Conservation (phyloP, 176 grass and related monocot species). For the Carex myosuroides region DNA sequence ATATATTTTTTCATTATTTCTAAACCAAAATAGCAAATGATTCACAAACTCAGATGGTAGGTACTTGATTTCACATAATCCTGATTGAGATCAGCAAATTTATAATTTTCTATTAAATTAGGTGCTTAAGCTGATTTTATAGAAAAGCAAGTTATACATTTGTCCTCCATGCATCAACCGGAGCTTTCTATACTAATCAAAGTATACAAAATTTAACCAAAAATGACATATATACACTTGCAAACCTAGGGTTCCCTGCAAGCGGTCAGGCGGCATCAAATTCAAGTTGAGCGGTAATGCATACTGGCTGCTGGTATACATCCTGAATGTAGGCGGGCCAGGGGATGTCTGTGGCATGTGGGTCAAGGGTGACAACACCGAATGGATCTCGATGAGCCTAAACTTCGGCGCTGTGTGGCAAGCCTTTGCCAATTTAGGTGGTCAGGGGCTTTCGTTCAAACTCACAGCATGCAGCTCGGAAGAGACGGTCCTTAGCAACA, state of each 20-base stretch:
- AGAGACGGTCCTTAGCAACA: slow-evolving; percentile 27
- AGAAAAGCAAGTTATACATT: not conserved
- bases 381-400: slow-evolving; percentile 28
- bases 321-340: slow-evolving; percentile 43
- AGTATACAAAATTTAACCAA: not conserved
- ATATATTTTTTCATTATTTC: not conserved
- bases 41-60: not conserved
- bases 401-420: slow-evolving; percentile 56
- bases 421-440: slow-evolving; percentile 31
- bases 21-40: not conserved
- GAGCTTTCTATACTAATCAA: not conserved
- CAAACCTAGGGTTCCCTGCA: slow-evolving; percentile 39
- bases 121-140: not conserved
- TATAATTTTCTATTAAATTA: not conserved
- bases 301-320: slow-evolving; percentile 57
- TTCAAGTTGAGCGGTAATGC: slow-evolving; percentile 50
- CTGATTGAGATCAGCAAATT: not conserved
- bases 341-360: slow-evolving; percentile 29
- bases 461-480: slow-evolving; percentile 28
- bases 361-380: slow-evolving; percentile 19
- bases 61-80: not conserved
- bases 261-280: slow-evolving; percentile 33
- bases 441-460: slow-evolving; percentile 25
- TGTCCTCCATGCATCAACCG: not conserved
- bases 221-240: not conserved